Conservation (phyloP, 1,284 basidiomycete genomes). For the Erythrobasidium hasegawianum region DNA sequence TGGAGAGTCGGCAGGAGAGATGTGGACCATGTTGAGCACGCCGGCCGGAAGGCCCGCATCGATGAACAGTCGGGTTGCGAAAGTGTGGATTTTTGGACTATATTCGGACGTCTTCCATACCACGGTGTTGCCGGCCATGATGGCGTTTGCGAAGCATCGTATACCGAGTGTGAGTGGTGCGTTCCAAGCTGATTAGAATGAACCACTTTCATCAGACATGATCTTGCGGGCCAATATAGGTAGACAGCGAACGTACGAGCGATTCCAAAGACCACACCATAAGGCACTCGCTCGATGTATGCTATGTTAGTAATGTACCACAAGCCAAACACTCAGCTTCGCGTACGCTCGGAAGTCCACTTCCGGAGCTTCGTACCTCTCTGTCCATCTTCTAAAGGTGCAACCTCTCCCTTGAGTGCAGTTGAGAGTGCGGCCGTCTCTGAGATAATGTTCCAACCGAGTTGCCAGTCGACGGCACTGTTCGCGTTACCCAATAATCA, state of each 20-base stretch:
- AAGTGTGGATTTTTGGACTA: slow-evolving; percentile 44
- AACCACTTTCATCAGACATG: too few species aligned
- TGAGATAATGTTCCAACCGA: slow-evolving; percentile 20
- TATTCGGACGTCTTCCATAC: slow-evolving; percentile 47
- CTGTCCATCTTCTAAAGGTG: slow-evolving; percentile 18
- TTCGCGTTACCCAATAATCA: background rate
- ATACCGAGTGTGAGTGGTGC: slow-evolving; percentile 47
- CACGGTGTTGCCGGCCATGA: slow-evolving; percentile 48
- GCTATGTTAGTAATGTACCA: slow-evolving; percentile 24
- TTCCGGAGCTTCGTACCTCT: slow-evolving; percentile 4
- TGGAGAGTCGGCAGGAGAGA: slow-evolving; percentile 53
- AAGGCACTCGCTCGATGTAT: slow-evolving; percentile 44
- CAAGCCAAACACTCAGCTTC: background rate
- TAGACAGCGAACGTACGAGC: slow-evolving; percentile 39
- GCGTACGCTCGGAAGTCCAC: background rate
- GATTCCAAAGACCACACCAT: slow-evolving; percentile 41
- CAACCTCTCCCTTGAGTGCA: slow-evolving; percentile 36
- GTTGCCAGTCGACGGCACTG: slow-evolving; percentile 29
- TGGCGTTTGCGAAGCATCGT: slow-evolving; percentile 47
- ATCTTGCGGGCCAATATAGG: slow-evolving; percentile 1
- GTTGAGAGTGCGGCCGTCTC: slow-evolving; percentile 36
- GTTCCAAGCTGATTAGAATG: slow-evolving; percentile 48
- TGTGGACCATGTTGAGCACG: slow-evolving; percentile 60
- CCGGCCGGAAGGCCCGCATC: slow-evolving; percentile 61
- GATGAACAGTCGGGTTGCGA: slow-evolving; percentile 47